Conservation (phyloP, 768 basidiomycete genomes). For the Punctularia strigosozonata region DNA sequence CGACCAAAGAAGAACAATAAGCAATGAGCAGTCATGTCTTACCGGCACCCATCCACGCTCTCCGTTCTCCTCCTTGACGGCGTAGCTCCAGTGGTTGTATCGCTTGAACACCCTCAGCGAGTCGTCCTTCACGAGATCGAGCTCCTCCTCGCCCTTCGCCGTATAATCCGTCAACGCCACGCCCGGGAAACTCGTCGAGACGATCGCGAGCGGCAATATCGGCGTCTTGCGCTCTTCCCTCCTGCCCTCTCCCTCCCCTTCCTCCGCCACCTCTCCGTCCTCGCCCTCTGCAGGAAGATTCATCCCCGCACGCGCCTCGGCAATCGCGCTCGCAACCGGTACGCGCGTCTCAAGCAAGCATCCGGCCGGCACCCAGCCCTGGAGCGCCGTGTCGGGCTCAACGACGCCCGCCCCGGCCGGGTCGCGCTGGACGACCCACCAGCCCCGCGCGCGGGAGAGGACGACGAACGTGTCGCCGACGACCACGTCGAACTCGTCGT, state of each 20-base stretch:
- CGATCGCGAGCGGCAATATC: conserved; percentile 81
- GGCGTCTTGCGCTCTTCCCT: conserved; percentile 47
- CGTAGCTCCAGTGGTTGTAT: conserved; percentile 97
- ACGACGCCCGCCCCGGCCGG: conserved; percentile 73
- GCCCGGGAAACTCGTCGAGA: conserved; percentile 96
- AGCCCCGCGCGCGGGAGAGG: conserved; percentile 87
- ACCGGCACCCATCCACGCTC: conserved; percentile 96
- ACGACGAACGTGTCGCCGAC: conserved; percentile 95
- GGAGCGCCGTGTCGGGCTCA: conserved; percentile 65
- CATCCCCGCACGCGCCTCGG: too few species aligned
- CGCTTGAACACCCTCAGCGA: conserved; percentile 88
- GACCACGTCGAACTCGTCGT: conserved; percentile 96
- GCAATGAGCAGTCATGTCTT: conserved; percentile 23
- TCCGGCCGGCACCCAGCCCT: conserved; percentile 97
- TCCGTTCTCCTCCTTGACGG: conserved; percentile 87
- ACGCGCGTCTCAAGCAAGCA: conserved; percentile 90
- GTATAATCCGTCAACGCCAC: conserved; percentile 94
- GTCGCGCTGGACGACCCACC: conserved; percentile 99
- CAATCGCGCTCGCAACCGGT: conserved; percentile 80
- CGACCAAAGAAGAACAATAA: not conserved
- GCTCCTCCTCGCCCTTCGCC: conserved; percentile 87
- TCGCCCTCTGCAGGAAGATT: too few species aligned
- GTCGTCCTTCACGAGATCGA: conserved; percentile 84
- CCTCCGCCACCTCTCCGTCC: conserved; percentile 31
- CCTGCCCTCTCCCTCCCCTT: conserved; percentile 51